These are phyloP conservation scores for Prunus campanulata DNA, from an alignment of 306 rosid genomes.

Conservation along the genomic window DNA sequence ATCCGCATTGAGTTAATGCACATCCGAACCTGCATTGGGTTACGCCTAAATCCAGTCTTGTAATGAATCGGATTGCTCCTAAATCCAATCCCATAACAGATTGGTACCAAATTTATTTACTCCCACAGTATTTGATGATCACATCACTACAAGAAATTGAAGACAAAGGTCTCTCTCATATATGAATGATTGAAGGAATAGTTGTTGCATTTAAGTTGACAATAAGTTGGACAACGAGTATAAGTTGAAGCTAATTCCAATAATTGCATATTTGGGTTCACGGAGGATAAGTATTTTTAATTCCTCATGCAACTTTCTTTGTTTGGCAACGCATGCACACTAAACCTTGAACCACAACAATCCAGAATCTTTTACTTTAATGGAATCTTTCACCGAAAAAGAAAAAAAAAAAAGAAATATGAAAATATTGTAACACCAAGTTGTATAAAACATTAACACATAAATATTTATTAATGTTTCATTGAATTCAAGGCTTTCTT, in stretches of 20 bases:
- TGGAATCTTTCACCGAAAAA: neutral
- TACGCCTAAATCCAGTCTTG: too few species aligned
- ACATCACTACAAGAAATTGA: too few species aligned
- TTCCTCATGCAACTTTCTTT: neutral
- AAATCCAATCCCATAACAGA: too few species aligned
- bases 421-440: neutral
- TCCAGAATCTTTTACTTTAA: neutral
- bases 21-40: too few species aligned
- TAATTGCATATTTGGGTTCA: neutral
- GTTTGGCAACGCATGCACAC: neutral
- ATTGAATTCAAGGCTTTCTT: neutral
- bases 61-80: too few species aligned
- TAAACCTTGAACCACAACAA: neutral
- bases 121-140: too few species aligned
- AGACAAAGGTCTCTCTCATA: too few species aligned
- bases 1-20: too few species aligned
- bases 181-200: neutral
- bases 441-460: neutral
- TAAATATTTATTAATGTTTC: neutral
- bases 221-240: neutral
- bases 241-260: neutral
- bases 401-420: neutral
- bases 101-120: too few species aligned
- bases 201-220: neutral
- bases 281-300: neutral